Conservation (phyloP, 129 eudicot species). For the Lactuca sativa region DNA sequence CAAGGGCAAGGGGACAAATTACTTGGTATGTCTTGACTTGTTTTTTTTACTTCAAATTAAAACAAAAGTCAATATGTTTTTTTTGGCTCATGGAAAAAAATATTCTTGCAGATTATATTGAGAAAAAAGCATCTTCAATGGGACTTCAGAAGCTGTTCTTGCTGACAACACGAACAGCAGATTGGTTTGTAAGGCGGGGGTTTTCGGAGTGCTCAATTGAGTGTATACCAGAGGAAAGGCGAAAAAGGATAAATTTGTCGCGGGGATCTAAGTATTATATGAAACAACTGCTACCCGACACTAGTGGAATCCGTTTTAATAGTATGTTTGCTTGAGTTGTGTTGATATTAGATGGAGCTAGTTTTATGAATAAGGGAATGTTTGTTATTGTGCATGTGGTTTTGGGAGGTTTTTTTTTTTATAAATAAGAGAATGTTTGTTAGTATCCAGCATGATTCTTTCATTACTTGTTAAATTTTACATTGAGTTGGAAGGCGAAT, state of each 20-base stretch:
- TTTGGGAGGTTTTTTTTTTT: no score
- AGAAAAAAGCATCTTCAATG: slow-evolving; percentile 83
- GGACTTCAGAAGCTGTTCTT: slow-evolving; percentile 81
- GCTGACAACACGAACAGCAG: slow-evolving; percentile 94
- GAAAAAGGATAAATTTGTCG: slow-evolving; percentile 71
- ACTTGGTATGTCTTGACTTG: slow-evolving; percentile 56
- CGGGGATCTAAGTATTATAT: slow-evolving; percentile 92
- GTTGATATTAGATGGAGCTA: neutral
- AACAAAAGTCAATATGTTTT: neutral
- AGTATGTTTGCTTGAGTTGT: slow-evolving; percentile 40
- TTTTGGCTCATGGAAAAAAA: neutral
- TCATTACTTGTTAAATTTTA: no score
- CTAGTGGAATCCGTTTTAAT: slow-evolving; percentile 64
- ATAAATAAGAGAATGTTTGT: no score
- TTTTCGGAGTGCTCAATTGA: slow-evolving; percentile 88
- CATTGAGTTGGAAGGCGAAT: no score
- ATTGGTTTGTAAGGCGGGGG: slow-evolving; percentile 99
- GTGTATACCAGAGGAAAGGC: slow-evolving; percentile 71
- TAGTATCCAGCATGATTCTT: no score
- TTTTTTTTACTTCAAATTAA: neutral
- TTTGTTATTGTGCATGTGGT: neutral
- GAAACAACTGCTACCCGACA: slow-evolving; percentile 78
- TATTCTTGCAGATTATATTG: slow-evolving; percentile 76
- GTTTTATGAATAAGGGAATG: slow-evolving; percentile 2
- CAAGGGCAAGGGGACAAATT: slow-evolving; percentile 98